phyloP scores from a whole-genome alignment of 1,139 yeast species.

The Suhomyces panamericanus region DNA sequence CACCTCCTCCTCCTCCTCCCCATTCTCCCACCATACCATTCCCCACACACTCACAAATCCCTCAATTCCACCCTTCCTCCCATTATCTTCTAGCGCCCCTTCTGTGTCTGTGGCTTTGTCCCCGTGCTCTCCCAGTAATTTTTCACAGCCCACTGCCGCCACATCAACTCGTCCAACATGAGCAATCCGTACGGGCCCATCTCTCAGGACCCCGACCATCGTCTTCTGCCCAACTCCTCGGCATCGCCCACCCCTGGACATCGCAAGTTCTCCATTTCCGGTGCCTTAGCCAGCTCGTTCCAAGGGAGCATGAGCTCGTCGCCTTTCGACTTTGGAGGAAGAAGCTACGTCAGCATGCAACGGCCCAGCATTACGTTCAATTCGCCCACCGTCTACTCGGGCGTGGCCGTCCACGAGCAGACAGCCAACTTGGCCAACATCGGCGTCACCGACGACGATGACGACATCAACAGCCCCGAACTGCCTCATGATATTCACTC shows the following conservation, averaged over 20 bases:
- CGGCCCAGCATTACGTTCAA: conserved; percentile 21
- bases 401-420: conserved; percentile 58
- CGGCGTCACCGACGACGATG: conserved; percentile 52
- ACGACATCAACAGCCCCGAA: neutral
- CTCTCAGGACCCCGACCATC: neutral
- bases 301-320: conserved; percentile 24
- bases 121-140: neutral
- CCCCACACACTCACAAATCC: too few species aligned
- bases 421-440: conserved; percentile 63
- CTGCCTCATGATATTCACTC: too few species aligned
- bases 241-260: conserved; percentile 1
- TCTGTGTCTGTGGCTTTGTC: neutral
- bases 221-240: neutral
- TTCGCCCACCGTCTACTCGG: conserved; percentile 48
- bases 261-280: conserved; percentile 29
- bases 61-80: too few species aligned
- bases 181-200: conserved; percentile 1
- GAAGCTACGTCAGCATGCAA: conserved; percentile 43
- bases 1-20: neutral
- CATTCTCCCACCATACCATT: too few species aligned
- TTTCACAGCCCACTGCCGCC: conserved; percentile 2
- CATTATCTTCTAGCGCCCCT: too few species aligned
- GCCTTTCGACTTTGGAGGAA: conserved; percentile 45
- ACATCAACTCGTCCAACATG: neutral
- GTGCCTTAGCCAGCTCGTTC: conserved; percentile 26